phyloP scores from a whole-genome alignment of 1,284 basidiomycete species.

The Leccinum pachyderme region DNA sequence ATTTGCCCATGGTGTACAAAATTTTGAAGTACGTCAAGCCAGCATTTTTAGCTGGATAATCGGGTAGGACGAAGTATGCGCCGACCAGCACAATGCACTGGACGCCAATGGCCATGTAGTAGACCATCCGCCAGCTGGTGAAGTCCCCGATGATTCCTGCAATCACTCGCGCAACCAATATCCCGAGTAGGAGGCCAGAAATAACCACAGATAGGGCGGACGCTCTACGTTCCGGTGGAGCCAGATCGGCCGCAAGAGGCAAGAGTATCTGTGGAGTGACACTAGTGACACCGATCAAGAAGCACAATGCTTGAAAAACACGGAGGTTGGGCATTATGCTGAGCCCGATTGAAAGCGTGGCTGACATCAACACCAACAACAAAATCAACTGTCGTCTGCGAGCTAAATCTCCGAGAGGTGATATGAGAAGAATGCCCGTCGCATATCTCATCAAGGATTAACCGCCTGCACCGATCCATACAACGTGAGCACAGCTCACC shows the following conservation, averaged over 20 bases:
- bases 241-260: constrained; percentile 66
- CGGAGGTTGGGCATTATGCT: constrained; percentile 47
- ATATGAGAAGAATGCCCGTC: constrained; percentile 57
- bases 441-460: constrained; percentile 44
- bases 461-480: neutral
- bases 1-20: constrained; percentile 67
- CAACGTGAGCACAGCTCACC: constrained; percentile 31
- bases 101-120: constrained; percentile 62
- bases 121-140: constrained; percentile 60
- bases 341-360: constrained; percentile 54
- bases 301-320: constrained; percentile 56
- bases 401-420: constrained; percentile 67
- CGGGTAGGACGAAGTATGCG: constrained; percentile 60
- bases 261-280: constrained; percentile 61
- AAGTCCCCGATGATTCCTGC: constrained; percentile 67
- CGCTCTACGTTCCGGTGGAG: constrained; percentile 59
- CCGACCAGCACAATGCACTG: constrained; percentile 51
- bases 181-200: constrained; percentile 67
- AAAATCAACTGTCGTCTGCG: constrained; percentile 57
- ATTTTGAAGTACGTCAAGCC: constrained; percentile 60
- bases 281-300: constrained; percentile 53
- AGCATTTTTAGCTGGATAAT: constrained; percentile 66
- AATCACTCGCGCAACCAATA: constrained; percentile 67
- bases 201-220: constrained; percentile 65
- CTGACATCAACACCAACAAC: constrained; percentile 44